Evolutionary conservation across 805 yeast genomes (phyloP).

Genomic region (Schwanniomyces pseudopolymorphus): DNA sequence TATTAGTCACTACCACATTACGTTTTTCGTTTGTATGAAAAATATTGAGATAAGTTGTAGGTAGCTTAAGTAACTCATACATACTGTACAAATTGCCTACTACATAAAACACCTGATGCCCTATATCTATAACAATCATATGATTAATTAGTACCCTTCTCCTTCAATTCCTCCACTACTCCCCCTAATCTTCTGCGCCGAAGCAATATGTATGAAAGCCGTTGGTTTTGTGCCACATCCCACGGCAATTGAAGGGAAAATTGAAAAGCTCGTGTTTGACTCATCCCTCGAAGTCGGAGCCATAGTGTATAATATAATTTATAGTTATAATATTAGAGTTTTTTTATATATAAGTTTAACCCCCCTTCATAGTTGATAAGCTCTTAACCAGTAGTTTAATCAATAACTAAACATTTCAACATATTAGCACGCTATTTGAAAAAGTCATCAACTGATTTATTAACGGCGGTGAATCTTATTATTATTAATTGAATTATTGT

Average conservation of each 20-base stretch:
- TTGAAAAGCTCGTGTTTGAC: neutral
- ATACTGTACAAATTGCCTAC: too few relatives aligned
- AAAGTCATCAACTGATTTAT: conserved; percentile 1
- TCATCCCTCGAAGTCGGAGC: neutral
- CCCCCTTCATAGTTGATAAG: neutral
- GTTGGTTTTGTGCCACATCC: neutral
- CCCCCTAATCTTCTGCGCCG: too few relatives aligned
- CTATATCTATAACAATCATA: too few relatives aligned
- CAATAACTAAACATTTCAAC: neutral
- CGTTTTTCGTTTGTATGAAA: too few relatives aligned
- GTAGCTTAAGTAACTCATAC: too few relatives aligned
- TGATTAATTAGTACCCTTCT: too few relatives aligned
- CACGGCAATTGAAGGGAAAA: neutral
- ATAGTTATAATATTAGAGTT: neutral
- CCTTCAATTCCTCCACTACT: too few relatives aligned
- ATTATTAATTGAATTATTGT: neutral
- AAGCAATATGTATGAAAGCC: too few relatives aligned
- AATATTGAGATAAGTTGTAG: too few relatives aligned
- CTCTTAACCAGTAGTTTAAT: neutral
- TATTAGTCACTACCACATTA: too few relatives aligned
- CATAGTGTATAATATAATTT: neutral
- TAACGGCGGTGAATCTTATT: neutral
- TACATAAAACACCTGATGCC: too few relatives aligned
- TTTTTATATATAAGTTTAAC: neutral
- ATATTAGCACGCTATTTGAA: neutral